These are phyloP conservation scores for Gloeophyllum trabeum DNA, from an alignment of 768 basidiomycete species.

Conservation along the genomic window DNA sequence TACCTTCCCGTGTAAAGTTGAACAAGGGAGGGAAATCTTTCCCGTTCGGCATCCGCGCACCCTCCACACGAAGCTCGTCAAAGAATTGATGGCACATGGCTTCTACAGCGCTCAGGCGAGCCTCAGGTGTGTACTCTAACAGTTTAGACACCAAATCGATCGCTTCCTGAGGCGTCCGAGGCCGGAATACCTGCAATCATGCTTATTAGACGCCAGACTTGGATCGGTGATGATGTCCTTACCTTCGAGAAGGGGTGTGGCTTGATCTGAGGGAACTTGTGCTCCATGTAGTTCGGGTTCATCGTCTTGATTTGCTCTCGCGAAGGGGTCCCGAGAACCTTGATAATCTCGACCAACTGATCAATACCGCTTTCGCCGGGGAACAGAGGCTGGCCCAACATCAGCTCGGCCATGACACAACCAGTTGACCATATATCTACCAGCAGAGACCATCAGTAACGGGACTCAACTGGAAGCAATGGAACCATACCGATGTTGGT, in stretches of 20 bases:
- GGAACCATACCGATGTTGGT: conserved; percentile 84
- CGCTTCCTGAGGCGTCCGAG: conserved; percentile 91
- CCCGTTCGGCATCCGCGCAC: conserved; percentile 92
- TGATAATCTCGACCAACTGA: conserved; percentile 99
- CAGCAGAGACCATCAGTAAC: not conserved
- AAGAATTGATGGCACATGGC: conserved; percentile 96
- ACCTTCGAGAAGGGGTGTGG: conserved; percentile 99
- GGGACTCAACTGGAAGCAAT: not conserved
- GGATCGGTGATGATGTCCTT: conserved; percentile 8
- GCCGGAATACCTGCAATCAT: conserved; percentile 78
- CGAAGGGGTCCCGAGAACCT: conserved; percentile 96
- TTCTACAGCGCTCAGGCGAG: conserved; percentile 81
- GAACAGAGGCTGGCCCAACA: conserved; percentile 98
- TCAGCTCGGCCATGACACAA: conserved; percentile 99
- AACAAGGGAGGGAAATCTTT: conserved; percentile 93
- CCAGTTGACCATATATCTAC: conserved; percentile 99
- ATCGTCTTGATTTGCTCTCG: conserved; percentile 99
- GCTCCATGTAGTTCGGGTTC: conserved; percentile 99
- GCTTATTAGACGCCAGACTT: conserved; percentile 3
- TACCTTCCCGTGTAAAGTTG: conserved; percentile 93
- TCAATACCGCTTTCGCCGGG: conserved; percentile 99
- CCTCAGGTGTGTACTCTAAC: conserved; percentile 95
- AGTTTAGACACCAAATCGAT: conserved; percentile 93
- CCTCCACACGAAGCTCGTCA: conserved; percentile 86
- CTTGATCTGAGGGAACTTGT: conserved; percentile 99